phyloP scores from a whole-genome alignment of 2,329 filamentous ascomycete species.

The Colletotrichum incanum region DNA sequence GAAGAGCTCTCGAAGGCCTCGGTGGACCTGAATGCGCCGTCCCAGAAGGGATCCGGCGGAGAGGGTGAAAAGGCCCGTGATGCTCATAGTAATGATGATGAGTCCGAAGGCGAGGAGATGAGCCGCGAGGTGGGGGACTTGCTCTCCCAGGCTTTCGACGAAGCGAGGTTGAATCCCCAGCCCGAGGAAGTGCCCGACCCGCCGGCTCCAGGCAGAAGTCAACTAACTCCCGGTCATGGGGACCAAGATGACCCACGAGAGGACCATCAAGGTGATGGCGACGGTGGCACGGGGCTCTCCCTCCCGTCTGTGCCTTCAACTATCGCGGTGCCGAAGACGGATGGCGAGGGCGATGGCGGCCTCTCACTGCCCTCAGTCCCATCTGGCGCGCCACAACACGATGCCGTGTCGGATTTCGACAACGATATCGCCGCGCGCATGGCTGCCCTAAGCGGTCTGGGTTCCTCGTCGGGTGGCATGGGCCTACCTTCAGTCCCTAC shows the following conservation, averaged over 20 bases:
- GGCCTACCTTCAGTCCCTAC: slow-evolving; percentile 67
- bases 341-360: slow-evolving; percentile 25
- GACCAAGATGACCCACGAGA: slow-evolving; percentile 3
- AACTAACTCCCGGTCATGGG: background rate
- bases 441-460: slow-evolving; percentile 63
- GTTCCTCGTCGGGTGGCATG: slow-evolving; percentile 47
- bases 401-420: slow-evolving; percentile 55
- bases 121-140: slow-evolving; percentile 60
- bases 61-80: slow-evolving; percentile 19
- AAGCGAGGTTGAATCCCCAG: slow-evolving; percentile 55
- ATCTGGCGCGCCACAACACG: slow-evolving; percentile 54
- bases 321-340: slow-evolving; percentile 49
- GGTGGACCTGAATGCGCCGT: slow-evolving; percentile 5
- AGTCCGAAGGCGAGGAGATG: slow-evolving; percentile 69
- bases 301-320: slow-evolving; percentile 60
- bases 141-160: slow-evolving; percentile 63
- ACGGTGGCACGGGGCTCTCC: slow-evolving; percentile 43
- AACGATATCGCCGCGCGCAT: slow-evolving; percentile 67
- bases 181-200: slow-evolving; percentile 8
- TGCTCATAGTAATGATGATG: slow-evolving; percentile 50
- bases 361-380: slow-evolving; percentile 65
- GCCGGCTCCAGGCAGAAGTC: slow-evolving; percentile 8
- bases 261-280: slow-evolving; percentile 40
- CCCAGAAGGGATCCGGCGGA: background rate
- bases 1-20: slow-evolving; percentile 53